Percentiles rank a stretch among this genome's conserved stretches.
Evolutionary conservation across 495 filamentous ascomycete genomes (phyloP).

Genomic region (Trichoderma asperelloides): DNA sequence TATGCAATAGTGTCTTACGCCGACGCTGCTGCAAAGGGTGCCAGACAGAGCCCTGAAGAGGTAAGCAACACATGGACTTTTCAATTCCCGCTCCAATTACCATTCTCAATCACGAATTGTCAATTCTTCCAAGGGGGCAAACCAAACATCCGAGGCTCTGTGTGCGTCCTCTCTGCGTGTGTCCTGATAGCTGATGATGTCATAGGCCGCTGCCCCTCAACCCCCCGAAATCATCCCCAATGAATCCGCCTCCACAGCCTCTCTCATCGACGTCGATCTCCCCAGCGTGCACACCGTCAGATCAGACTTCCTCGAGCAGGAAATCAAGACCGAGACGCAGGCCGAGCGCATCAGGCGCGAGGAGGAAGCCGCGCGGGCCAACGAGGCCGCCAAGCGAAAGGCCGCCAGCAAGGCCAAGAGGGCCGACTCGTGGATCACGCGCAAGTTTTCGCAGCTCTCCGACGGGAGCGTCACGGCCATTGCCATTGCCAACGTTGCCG

Average conservation of each 20-base stretch:
- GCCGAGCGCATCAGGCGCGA: slow-evolving; percentile 53
- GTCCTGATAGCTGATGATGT: not conserved
- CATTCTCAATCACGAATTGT: not conserved
- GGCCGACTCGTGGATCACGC: slow-evolving; percentile 31
- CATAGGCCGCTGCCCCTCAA: slow-evolving; percentile 53
- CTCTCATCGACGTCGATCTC: slow-evolving; percentile 68
- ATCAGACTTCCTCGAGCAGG: slow-evolving; percentile 53
- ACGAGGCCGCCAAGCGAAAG: slow-evolving; percentile 41
- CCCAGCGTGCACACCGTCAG: slow-evolving; percentile 63
- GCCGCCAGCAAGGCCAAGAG: slow-evolving; percentile 26
- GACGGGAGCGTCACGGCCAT: slow-evolving; percentile 27
- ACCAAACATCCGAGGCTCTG: not conserved
- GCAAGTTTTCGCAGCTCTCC: slow-evolving; percentile 25
- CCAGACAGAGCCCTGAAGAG: slow-evolving; percentile 63
- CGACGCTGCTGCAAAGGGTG: slow-evolving; percentile 61
- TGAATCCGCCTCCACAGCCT: slow-evolving; percentile 47
- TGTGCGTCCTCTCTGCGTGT: not conserved
- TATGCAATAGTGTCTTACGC: slow-evolving; percentile 61
- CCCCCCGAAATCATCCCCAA: slow-evolving; percentile 52
- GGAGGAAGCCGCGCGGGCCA: slow-evolving; percentile 30
- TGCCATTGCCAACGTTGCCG: slow-evolving; percentile 28
- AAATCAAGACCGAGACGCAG: slow-evolving; percentile 65
- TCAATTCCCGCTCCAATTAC: not conserved
- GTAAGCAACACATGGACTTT: slow-evolving; percentile 30
- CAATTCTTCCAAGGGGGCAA: not conserved